Evolutionary conservation across 176 grass and related monocot species (phyloP).

Genomic region (Eremochloa ophiuroides): DNA sequence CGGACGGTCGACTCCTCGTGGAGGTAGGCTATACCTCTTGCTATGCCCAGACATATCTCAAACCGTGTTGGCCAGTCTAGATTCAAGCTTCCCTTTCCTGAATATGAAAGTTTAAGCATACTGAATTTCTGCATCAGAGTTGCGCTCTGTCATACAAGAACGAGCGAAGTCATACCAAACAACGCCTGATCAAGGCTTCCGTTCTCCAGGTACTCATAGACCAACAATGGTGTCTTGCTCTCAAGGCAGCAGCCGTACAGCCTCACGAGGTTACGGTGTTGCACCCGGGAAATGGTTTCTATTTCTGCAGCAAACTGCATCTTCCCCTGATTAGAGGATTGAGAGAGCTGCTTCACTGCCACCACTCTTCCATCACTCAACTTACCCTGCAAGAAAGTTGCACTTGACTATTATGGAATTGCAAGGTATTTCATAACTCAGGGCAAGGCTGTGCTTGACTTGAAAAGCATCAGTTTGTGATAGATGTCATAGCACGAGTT

Average conservation of each 20-base stretch:
- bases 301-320: slow-evolving; percentile 76
- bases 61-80: slow-evolving; percentile 59
- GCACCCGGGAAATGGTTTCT: slow-evolving; percentile 72
- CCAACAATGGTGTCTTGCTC: slow-evolving; percentile 58
- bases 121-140: background rate
- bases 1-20: slow-evolving; percentile 66
- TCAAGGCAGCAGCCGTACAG: slow-evolving; percentile 76
- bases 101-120: slow-evolving; percentile 1
- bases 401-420: background rate
- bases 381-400: slow-evolving; percentile 51
- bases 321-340: slow-evolving; percentile 74
- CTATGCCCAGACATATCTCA: slow-evolving; percentile 64
- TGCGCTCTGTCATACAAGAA: background rate
- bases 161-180: slow-evolving; percentile 44
- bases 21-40: slow-evolving; percentile 65
- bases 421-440: slow-evolving; percentile 7
- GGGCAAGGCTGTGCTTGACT: background rate
- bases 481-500: background rate
- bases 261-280: slow-evolving; percentile 68
- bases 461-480: background rate
- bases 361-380: slow-evolving; percentile 66
- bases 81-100: slow-evolving; percentile 48
- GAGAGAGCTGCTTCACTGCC: slow-evolving; percentile 78
- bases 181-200: slow-evolving; percentile 71
- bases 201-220: slow-evolving; percentile 84